A percentile compares a stretch with the other conserved stretches of the same genome.
Evolutionary conservation across 2,329 filamentous ascomycete species (phyloP).

Genomic region (Colletotrichum horii): DNA sequence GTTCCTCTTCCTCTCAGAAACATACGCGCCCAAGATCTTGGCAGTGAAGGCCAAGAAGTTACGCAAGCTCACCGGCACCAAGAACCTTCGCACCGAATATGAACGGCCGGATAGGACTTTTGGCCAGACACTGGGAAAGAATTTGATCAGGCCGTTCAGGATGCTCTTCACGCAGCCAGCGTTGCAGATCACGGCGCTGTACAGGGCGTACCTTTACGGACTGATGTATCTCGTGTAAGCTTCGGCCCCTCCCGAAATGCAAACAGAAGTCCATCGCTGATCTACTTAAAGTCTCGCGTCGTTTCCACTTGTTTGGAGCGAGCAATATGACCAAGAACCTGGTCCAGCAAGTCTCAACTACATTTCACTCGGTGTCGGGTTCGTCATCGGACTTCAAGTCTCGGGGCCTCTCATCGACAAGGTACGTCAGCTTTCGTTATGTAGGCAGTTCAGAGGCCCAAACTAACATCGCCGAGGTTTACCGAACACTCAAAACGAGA

Average conservation of each 20-base stretch:
- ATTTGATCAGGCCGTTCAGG: slow-evolving; percentile 50
- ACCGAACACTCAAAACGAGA: slow-evolving; percentile 26
- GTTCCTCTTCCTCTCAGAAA: slow-evolving; percentile 43
- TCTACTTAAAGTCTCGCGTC: slow-evolving; percentile 46
- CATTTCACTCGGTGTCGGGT: slow-evolving; percentile 55
- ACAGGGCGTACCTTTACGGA: slow-evolving; percentile 56
- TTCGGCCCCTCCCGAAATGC: rapidly evolving
- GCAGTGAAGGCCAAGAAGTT: slow-evolving; percentile 30
- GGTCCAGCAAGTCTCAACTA: slow-evolving; percentile 57
- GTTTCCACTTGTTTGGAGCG: slow-evolving; percentile 53
- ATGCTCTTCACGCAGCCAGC: slow-evolving; percentile 56
- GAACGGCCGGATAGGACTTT: slow-evolving; percentile 31
- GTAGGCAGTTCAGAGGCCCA: not conserved
- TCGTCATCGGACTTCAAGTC: slow-evolving; percentile 60
- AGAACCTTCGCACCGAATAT: slow-evolving; percentile 29
- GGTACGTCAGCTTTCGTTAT: slow-evolving; percentile 19
- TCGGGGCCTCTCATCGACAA: slow-evolving; percentile 46
- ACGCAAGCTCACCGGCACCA: slow-evolving; percentile 32
- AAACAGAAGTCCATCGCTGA: not conserved
- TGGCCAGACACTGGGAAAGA: slow-evolving; percentile 26
- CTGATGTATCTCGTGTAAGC: slow-evolving; percentile 55
- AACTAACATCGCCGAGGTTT: slow-evolving; percentile 26
- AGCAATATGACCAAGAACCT: slow-evolving; percentile 50
- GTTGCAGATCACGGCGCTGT: slow-evolving; percentile 53
- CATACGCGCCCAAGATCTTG: slow-evolving; percentile 39